Conservation (phyloP, 108 stramenopile genomes). For the Cyclostephanos tholiformis region DNA sequence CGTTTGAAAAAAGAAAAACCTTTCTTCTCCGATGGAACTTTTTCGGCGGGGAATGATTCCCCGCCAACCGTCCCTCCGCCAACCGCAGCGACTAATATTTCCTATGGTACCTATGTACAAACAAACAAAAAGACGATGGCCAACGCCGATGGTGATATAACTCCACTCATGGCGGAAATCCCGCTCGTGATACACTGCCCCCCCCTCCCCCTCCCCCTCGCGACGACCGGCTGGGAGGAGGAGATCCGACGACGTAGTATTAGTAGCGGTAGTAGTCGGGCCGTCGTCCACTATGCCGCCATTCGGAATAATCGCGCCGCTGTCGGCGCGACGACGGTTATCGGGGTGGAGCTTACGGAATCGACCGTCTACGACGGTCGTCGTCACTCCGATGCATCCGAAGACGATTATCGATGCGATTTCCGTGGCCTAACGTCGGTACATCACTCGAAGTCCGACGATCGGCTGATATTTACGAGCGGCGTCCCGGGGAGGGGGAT, state of each 20-base stretch:
- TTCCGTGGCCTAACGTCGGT: conserved; percentile 13
- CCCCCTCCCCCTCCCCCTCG: not conserved
- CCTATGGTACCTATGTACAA: not conserved
- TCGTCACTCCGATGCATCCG: not conserved
- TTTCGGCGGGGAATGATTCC: too few species aligned
- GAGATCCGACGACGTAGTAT: not conserved
- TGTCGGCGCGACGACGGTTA: not conserved
- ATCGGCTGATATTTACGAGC: conserved; percentile 19
- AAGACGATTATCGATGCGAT: not conserved
- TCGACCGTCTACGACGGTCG: not conserved
- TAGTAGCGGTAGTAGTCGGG: not conserved
- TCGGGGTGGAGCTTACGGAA: not conserved
- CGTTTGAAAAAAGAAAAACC: too few species aligned
- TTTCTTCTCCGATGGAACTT: too few species aligned
- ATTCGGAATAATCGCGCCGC: not conserved
- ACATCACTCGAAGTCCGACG: conserved; percentile 10
- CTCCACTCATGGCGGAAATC: not conserved
- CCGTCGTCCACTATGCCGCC: not conserved
- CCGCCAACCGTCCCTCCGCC: too few species aligned
- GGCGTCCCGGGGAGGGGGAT: conserved; percentile 11
- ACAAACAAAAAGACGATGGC: not conserved
- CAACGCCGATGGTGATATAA: not conserved
- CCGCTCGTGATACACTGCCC: not conserved
- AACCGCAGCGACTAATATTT: too few species aligned
- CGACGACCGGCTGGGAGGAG: not conserved